Evolutionary conservation across 129 eudicot genomes (phyloP).

Genomic region (Flaveria trinervia): DNA sequence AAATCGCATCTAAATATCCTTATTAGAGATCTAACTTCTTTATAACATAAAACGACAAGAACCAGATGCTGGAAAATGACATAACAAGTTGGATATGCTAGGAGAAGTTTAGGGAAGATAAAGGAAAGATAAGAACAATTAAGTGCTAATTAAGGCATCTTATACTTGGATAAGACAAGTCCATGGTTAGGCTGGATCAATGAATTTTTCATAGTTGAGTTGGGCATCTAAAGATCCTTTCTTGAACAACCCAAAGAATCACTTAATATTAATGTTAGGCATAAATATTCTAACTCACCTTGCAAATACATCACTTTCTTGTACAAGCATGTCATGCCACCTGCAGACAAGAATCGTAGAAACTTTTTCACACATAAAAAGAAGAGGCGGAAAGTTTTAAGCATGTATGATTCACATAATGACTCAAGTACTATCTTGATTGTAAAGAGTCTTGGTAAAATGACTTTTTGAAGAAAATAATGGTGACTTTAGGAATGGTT

Average conservation of each 20-base stretch:
- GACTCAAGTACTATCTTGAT: too few relatives aligned
- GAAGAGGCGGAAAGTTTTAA: conserved; percentile 36
- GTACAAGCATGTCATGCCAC: background rate
- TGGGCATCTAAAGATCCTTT: conserved; percentile 8
- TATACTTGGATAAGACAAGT: background rate
- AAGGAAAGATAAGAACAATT: background rate
- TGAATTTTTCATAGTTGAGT: background rate
- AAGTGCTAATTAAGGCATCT: background rate
- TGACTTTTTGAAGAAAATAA: too few relatives aligned
- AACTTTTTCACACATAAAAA: conserved; percentile 33
- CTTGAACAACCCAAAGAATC: conserved; percentile 28
- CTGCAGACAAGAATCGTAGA: conserved; percentile 6
- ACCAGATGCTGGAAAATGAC: background rate
- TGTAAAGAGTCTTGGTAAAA: too few relatives aligned
- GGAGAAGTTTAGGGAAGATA: background rate
- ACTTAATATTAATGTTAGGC: conserved; percentile 11
- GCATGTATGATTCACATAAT: too few relatives aligned
- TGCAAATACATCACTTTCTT: conserved; percentile 14
- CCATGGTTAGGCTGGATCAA: background rate
- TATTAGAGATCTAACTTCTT: too few relatives aligned
- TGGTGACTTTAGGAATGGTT: too few relatives aligned
- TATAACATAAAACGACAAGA: too few relatives aligned
- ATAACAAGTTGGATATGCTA: background rate
- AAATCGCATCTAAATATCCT: too few relatives aligned
- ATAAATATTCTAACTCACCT: conserved; percentile 6